phyloP scores from a whole-genome alignment of 495 filamentous ascomycete species.

The Xylaria intraflava region DNA sequence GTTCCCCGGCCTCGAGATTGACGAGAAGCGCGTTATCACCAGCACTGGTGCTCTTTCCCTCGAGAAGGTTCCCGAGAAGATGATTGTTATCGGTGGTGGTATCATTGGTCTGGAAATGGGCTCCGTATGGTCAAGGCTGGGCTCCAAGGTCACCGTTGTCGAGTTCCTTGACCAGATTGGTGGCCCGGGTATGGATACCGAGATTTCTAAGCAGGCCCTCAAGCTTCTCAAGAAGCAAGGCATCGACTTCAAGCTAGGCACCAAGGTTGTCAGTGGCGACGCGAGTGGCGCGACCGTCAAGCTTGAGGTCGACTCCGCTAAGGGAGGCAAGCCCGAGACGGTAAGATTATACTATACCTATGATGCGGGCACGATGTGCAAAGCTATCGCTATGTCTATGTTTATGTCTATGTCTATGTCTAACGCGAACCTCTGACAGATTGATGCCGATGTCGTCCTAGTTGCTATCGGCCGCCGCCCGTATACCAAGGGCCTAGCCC shows the following conservation, averaged over 20 bases:
- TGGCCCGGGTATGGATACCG: slow-evolving; percentile 93
- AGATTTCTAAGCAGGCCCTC: slow-evolving; percentile 86
- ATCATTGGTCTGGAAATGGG: slow-evolving; percentile 99
- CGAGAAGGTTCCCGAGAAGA: slow-evolving; percentile 87
- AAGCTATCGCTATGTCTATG: background rate
- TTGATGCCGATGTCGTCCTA: slow-evolving; percentile 93
- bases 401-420: background rate
- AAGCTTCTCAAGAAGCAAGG: slow-evolving; percentile 95
- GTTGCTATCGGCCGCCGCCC: slow-evolving; percentile 94
- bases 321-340: slow-evolving; percentile 90
- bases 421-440: slow-evolving; percentile 38
- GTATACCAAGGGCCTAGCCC: slow-evolving; percentile 82
- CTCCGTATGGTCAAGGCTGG: slow-evolving; percentile 92
- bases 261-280: slow-evolving; percentile 87
- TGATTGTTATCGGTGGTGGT: slow-evolving; percentile 96
- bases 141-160: slow-evolving; percentile 90
- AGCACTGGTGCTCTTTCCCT: slow-evolving; percentile 91
- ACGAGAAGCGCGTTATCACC: slow-evolving; percentile 94
- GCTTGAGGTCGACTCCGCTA: slow-evolving; percentile 82
- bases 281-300: slow-evolving; percentile 66
- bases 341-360: slow-evolving; percentile 43
- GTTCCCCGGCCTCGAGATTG: slow-evolving; percentile 91
- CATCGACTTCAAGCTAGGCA: slow-evolving; percentile 96
- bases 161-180: slow-evolving; percentile 96
- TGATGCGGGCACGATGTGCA: background rate